Base-by-base conservation (phyloP, 257 asterid genomes). In the Solanum chilense region DNA sequence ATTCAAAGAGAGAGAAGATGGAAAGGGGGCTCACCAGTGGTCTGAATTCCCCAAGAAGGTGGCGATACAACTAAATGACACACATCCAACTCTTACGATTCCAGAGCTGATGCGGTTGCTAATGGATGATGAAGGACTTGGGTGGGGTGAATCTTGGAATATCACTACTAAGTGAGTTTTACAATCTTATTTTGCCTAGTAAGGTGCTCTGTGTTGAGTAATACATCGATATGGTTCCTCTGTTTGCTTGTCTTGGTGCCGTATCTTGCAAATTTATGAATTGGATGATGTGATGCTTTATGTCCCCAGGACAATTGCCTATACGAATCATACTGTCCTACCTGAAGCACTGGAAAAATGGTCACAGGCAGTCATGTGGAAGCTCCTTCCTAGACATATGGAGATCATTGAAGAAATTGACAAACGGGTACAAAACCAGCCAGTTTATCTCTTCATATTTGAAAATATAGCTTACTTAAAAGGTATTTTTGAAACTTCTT, bases 91-190 rank as follows among this genome's bases (percentile, higher is more conserved):
- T 71, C 98, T 96, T 88, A 94, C 98, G 62, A 96, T 97, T 88
- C 99, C 99, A 3, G 99, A 97, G 93, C 94, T 97, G 88, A 96
- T 97, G 99, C 96, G 99, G 76, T 89, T 97, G 91, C 91, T 97
- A 81, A 92, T 97, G 99, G 99, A 97, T 88, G 92, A 91, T 52
- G 98, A 97, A 92, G 95, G 95, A 90, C 95, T 96, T 75, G 99
- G 99, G 86, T 97, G 99, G 99, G 99, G 96, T 89, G 99, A 97
- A 88, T 96, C 99, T 60, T 97, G 99, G 99, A 94, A 91, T 88
- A 92, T 97, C 86, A 96, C 98, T 86, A 90, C 92, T 70, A 97
- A 98, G 99, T 97, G 82, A 88, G 89, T 83, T 87, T 86, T 86
- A 60, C 85, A 73, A 39, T 71, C 64, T 89, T 69, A 56, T 82